Evolutionary conservation across 2,329 filamentous ascomycete species (phyloP), one percentile per base, ranked within the genome.

Genomic region (Pseudopyricularia cyperi): DNA sequence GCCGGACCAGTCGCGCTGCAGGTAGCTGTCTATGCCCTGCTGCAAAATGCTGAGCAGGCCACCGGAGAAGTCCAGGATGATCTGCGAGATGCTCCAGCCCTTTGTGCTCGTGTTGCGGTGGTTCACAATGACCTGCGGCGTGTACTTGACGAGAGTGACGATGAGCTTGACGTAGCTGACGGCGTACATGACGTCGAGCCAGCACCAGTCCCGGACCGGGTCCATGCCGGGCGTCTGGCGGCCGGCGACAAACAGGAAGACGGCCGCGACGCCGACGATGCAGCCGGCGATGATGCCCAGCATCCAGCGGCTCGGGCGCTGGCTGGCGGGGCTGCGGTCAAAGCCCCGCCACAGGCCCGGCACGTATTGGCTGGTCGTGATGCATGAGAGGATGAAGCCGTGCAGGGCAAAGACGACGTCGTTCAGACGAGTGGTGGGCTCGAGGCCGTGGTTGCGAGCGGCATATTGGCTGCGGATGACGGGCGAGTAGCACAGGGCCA

Each of bases 61-160:
- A 35, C 93, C 93, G 1, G 74, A 71, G 54, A 95, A 76, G 64
- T 97, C 93, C 9, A 96, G 75, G 47, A 95, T 70, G 59, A 96
- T 90, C 64, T 89, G 84, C 55, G 71, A 71, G 57, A 96, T 96
- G 60, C 81, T 85, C 89, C 91, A 97, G 35, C 93, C 93, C 19
- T 77, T 69, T 1, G 93, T 97, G 53, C 87, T 94, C 63, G 84
- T 79, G 61, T 91, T 89, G 60, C 82, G 81, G 65, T 85, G 89
- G 71, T 97, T 97, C 59, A 85, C 75, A 61, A 85, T 74, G 35
- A 87, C 80, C 72, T 95, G 89, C 5, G 93, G 93, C 47, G 88
- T 82, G 68, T 96, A 97, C 70, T 98, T 98, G 68, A 95, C 78
- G 26, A 96, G 71, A 0, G 91, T 95, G 57, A 95, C 80, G 52